Evolutionary conservation across 139 green algal species (phyloP), one percentile per base, ranked within the genome.

Genomic region (Coccomyxa sp.): DNA sequence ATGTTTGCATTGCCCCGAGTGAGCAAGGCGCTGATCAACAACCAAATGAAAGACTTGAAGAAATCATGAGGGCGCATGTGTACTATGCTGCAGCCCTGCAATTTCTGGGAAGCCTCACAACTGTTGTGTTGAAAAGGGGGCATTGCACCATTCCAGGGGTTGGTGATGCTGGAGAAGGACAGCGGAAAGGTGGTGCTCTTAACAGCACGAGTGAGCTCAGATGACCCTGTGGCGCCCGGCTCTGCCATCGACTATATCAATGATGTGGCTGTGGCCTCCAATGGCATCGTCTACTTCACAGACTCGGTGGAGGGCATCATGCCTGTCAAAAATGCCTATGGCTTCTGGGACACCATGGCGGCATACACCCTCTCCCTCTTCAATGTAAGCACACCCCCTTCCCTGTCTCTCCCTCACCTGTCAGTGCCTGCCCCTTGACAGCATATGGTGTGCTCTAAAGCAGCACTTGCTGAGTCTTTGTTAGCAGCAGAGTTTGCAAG

Each of bases 261-360:
- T 77, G 91, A 91, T 45, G 66, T 93, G 13, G 86, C 89, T 79
- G 86, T 94, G 31, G 83, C 79, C 11, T 0, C 66, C 9, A 79
- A 92, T 11, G 91, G 89, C 17, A 82, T 58, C 15, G 67, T 94
- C 25, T 94, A 90, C 76, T 94, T 94, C 82, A 89, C 83, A 18
- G 91, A 91, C 80, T 86, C 76, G 60, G 74, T 45, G 38, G 23
- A 77, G 27, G 71, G 71, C 71, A 77, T 31, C 77, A 86, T 89
- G 18, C 75, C 81, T 1, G 79, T 77, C 10, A 79, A 57, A 18
- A 84, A 86, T 57, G 18, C 27, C 27, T 32, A 81, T 0, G 78
- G 81, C 27, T 82, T 77, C 38, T 81, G 71, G 31, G 88, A 92
- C 85, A 92, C 88, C 17, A 82, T 87, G 82, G 71, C 58, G 0